Base-by-base conservation (phyloP, 1,139 yeast genomes). In the Kodamaea derodonti region DNA sequence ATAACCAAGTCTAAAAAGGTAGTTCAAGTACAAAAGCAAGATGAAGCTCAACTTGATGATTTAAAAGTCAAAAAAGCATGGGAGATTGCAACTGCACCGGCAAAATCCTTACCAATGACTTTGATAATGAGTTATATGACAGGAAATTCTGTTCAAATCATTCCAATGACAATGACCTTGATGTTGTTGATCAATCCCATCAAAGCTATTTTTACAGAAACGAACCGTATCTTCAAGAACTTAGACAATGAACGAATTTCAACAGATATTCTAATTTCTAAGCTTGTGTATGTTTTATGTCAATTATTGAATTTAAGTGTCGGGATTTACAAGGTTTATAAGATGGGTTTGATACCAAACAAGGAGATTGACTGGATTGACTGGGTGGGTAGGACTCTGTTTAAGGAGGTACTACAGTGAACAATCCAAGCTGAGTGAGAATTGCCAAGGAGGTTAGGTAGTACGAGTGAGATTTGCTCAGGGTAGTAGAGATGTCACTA, bases 331-430 rank as follows among this genome's bases (percentile, higher is more conserved):
- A 92, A 92, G 58, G 62, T 92, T 44, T 80, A 85, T 48, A 67
- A 72, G 20, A 87, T 92, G 97, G 97, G 97, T 0, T 67, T 92
- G 44, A 77, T 92, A 41, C 98, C 98, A 16, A 86, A 84, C 48
- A 80, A 80, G 27, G 74, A 74, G 33, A 83, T 95, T 42, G 98
- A 92, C 52, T 92, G 97, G 97, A 64, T 92, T 22, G 80, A 90
- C 3, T 90, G 95, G 88, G 94, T 86, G 52, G 46, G 41, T 20
- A 50, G 52, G 22, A 49, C 54, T 2, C 62, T 65, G n/a, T 55
- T 72, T n/a, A 38, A 36, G 8, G 70, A 69, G 35, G 45, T 40
- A 12, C 30, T 35, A n/a, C n/a, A n/a, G n/a, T n/a, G n/a, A n/a
- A n/a, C n/a, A n/a, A n/a, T n/a, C n/a, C n/a, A n/a, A n/a, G n/a